Evolutionary conservation across 345 rosid species (phyloP).

Genomic region (Brassica juncea): DNA sequence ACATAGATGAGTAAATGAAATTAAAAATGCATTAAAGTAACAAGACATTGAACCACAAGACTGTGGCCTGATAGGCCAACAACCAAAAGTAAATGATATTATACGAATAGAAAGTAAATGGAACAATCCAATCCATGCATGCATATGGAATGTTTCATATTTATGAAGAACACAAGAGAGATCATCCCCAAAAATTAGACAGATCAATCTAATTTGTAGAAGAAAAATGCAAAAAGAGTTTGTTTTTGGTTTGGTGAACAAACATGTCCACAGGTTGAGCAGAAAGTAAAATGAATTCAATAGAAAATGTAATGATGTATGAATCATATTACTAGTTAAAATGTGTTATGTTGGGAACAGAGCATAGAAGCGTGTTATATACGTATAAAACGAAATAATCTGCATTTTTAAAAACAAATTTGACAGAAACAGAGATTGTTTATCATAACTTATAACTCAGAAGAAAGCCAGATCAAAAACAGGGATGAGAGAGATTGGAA

Average conservation of each 20-base stretch:
- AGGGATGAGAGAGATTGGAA: neutral
- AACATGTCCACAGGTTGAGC: neutral
- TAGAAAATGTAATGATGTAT: neutral
- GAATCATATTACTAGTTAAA: neutral
- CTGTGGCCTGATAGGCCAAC: constrained; percentile 37
- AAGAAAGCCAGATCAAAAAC: neutral
- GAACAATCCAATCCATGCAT: constrained; percentile 37
- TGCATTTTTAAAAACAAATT: neutral
- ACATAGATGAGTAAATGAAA: neutral
- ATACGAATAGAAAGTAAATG: neutral
- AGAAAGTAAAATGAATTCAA: neutral
- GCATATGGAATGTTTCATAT: neutral
- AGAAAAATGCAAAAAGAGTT: neutral
- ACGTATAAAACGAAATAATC: neutral
- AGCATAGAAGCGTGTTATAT: neutral
- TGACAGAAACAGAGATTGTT: neutral
- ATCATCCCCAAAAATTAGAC: neutral
- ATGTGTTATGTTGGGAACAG: constrained; percentile 8
- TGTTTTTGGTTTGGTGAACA: neutral
- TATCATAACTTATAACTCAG: neutral
- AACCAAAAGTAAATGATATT: constrained; percentile 25
- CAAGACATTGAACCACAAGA: constrained; percentile 17
- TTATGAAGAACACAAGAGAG: neutral
- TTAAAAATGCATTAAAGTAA: constrained; percentile 2
- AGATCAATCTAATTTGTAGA: neutral